Percentiles rank a stretch among this genome's conserved stretches.
Conservation (phyloP, 768 basidiomycete species). For the Collybia sordida region DNA sequence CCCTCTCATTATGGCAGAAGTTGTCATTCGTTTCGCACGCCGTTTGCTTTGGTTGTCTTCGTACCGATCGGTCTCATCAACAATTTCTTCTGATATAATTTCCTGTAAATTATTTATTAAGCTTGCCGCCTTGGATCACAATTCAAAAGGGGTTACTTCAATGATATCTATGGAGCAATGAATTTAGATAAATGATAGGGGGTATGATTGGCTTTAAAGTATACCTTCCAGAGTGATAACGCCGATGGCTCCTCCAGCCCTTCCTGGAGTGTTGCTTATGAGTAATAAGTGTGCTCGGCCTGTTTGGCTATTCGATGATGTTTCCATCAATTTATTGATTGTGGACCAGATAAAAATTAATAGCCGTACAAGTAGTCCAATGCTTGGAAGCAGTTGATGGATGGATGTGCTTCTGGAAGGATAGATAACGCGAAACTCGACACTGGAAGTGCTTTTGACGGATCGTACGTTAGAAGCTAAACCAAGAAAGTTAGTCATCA, state of each 20-base stretch:
- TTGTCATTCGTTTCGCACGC: conserved; percentile 68
- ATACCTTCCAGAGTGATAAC: conserved; percentile 86
- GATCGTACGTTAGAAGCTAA: conserved; percentile 88
- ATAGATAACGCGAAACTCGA: conserved; percentile 77
- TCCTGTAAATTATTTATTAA: too few species aligned
- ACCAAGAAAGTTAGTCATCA: not conserved
- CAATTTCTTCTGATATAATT: conserved; percentile 95
- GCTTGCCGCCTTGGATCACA: too few species aligned
- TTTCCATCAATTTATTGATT: not conserved
- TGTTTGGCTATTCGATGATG: conserved; percentile 66
- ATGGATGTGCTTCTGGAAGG: conserved; percentile 84
- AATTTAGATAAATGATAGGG: conserved; percentile 1
- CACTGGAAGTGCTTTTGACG: conserved; percentile 72
- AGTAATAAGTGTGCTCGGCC: conserved; percentile 91
- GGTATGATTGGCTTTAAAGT: conserved; percentile 5
- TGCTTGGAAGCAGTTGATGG: conserved; percentile 93
- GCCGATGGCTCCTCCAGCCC: conserved; percentile 81
- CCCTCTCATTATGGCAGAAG: conserved; percentile 79
- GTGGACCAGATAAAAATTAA: not conserved
- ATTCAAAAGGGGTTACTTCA: conserved; percentile 39
- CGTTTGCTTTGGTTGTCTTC: conserved; percentile 84
- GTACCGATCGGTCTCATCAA: conserved; percentile 92
- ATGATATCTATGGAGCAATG: conserved; percentile 58
- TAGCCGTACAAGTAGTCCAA: conserved; percentile 80
- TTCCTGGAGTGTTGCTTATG: conserved; percentile 81